Evolutionary conservation across 805 yeast species (phyloP).

Genomic region (Wickerhamiella occidentalis): DNA sequence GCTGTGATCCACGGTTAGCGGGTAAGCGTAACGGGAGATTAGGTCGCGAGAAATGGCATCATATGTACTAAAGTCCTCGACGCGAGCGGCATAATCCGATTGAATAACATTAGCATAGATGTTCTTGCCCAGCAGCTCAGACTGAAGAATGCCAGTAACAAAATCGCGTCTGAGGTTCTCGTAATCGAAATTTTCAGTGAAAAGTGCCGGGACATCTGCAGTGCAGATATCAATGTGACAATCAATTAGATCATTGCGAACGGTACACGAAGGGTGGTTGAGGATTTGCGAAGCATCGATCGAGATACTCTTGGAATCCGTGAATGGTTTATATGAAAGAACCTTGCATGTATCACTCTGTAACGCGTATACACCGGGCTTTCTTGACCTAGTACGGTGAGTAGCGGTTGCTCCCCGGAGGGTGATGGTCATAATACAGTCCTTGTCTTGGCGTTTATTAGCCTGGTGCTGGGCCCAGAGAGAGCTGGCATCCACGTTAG

Average conservation of each 20-base stretch:
- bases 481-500: constrained; percentile 69
- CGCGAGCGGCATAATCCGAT: constrained; percentile 82
- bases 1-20: constrained; percentile 64
- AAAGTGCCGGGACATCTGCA: constrained; percentile 86
- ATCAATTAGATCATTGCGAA: constrained; percentile 89
- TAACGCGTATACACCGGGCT: constrained; percentile 59
- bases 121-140: constrained; percentile 81
- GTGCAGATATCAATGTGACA: constrained; percentile 95
- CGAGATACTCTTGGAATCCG: constrained; percentile 28
- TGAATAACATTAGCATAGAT: constrained; percentile 77
- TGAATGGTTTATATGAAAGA: constrained; percentile 53
- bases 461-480: constrained; percentile 62
- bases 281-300: constrained; percentile 44
- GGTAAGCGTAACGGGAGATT: constrained; percentile 84
- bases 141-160: constrained; percentile 77
- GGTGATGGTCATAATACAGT: constrained; percentile 91
- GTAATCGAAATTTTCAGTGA: constrained; percentile 93
- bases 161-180: constrained; percentile 78
- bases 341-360: constrained; percentile 67
- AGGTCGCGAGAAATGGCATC: constrained; percentile 85
- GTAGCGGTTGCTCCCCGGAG: constrained; percentile 70
- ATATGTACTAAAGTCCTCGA: constrained; percentile 89
- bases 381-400: constrained; percentile 77
- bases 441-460: constrained; percentile 64
- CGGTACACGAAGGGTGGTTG: constrained; percentile 54